Evolutionary conservation across 495 filamentous ascomycete species (phyloP), one percentile per base, ranked within the genome.

Genomic region (Xylaria curta): DNA sequence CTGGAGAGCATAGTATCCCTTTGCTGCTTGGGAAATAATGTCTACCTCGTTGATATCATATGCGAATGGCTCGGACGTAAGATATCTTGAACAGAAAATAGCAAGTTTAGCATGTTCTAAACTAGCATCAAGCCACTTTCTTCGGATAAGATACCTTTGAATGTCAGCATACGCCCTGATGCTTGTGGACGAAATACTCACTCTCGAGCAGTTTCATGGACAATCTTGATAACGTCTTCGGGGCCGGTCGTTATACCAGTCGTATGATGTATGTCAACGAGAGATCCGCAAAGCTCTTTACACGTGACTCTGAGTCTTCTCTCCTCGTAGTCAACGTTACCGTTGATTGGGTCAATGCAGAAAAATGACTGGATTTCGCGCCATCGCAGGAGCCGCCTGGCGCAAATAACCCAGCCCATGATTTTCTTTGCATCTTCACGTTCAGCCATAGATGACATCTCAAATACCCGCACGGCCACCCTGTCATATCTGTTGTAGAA

Each of bases 211-310:
- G 62, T 65, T 49, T 47, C 62, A 49, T 65, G 62, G 21, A 65
- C 62, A 47, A 65, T 65, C 13, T 65, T 65, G 42, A 65, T 21
- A n/a, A 65, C 33, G 40, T 65, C 44, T 15, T 65, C 62, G 4
- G 62, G 62, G 2, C 42, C 3, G 19, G 13, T 21, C 9, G 1
- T 42, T 3, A 10, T 49, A 21, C 49, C n/a, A 9, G 13, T 6
- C 10, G 17, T 42, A 47, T 65, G 4, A 47, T 64, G 62, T 36
- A 72, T 28, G 17, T 72, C 70, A 26, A 72, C 19, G 13, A 72
- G 63, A 24, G 70, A 72, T 15, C 70, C 70, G 24, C 70, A 72
- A n/a, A 72, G 51, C 10, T 66, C 63, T 53, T 72, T 72, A 42
- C 70, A 72, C 26, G 62, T 67, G 19, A 46, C 70, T 10, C 21